phyloP scores from a whole-genome alignment of 768 basidiomycete genomes.

The Kwoniella heveanensis region DNA sequence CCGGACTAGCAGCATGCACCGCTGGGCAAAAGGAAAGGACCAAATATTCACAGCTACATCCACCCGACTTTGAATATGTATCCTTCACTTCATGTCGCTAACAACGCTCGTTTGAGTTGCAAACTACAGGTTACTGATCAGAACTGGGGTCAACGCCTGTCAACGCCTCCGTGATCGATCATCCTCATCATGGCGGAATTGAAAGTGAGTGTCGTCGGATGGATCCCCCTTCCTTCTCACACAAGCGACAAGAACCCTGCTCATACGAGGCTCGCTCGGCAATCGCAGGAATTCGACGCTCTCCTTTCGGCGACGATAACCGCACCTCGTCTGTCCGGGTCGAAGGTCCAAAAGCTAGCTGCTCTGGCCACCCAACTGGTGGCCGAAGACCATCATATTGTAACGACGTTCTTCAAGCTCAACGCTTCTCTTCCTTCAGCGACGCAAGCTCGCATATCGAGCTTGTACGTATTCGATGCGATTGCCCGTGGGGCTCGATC shows the following conservation, averaged over 20 bases:
- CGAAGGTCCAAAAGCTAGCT: constrained; percentile 77
- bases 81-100: too few relatives aligned
- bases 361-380: constrained; percentile 76
- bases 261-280: too few relatives aligned
- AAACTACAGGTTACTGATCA: too few relatives aligned
- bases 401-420: constrained; percentile 82
- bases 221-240: not conserved
- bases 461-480: constrained; percentile 92
- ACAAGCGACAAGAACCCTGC: not conserved
- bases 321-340: constrained; percentile 80
- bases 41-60: too few relatives aligned
- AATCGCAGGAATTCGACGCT: constrained; percentile 73
- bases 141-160: too few relatives aligned
- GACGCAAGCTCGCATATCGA: constrained; percentile 68
- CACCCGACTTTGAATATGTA: too few relatives aligned
- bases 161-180: too few relatives aligned
- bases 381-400: constrained; percentile 72
- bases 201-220: constrained; percentile 6
- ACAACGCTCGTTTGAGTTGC: too few relatives aligned
- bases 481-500: constrained; percentile 79
- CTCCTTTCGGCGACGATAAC: constrained; percentile 78
- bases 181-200: constrained; percentile 5
- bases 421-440: constrained; percentile 74
- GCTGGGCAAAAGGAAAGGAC: not conserved
- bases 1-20: not conserved